Conservation (phyloP, 2,329 filamentous ascomycete genomes). For the Verticillium isaacii region DNA sequence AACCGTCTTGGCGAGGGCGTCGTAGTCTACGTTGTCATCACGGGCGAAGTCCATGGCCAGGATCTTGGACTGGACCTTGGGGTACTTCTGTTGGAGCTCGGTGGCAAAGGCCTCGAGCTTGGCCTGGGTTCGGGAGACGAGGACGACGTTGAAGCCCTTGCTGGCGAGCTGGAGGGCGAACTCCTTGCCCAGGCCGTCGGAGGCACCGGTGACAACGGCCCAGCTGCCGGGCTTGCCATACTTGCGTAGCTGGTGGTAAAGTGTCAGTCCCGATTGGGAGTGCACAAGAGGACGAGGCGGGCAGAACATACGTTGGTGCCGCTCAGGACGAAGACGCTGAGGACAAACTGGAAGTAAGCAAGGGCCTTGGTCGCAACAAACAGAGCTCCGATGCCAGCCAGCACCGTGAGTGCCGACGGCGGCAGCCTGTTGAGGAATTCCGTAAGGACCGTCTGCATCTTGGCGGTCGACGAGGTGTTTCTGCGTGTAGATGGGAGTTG, state of each 20-base stretch:
- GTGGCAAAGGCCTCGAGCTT: slow-evolving; percentile 76
- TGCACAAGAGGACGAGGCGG: not conserved
- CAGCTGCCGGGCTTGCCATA: slow-evolving; percentile 91
- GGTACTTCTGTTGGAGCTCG: slow-evolving; percentile 69
- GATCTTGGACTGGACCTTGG: slow-evolving; percentile 64
- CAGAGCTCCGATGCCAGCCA: slow-evolving; percentile 54
- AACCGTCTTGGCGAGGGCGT: slow-evolving; percentile 63
- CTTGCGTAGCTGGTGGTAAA: slow-evolving; percentile 63
- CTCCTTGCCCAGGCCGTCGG: slow-evolving; percentile 95
- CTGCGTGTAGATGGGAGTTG: not conserved
- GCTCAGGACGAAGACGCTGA: slow-evolving; percentile 64
- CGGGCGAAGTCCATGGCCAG: slow-evolving; percentile 88
- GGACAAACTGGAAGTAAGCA: slow-evolving; percentile 55
- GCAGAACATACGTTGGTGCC: slow-evolving; percentile 49
- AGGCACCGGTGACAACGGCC: slow-evolving; percentile 92
- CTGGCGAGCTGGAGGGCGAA: slow-evolving; percentile 84
- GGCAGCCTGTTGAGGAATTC: slow-evolving; percentile 35
- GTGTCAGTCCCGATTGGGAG: not conserved
- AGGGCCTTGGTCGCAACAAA: slow-evolving; percentile 52
- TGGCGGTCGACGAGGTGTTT: not conserved
- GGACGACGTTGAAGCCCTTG: slow-evolving; percentile 90
- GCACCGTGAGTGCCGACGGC: slow-evolving; percentile 36
- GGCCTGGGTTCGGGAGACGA: slow-evolving; percentile 90
- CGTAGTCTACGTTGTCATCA: slow-evolving; percentile 77
- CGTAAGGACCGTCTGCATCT: slow-evolving; percentile 15